Percentiles rank a stretch among this genome's conserved stretches.
Conservation (phyloP, 805 yeast genomes). For the Starmerella etchellsii region DNA sequence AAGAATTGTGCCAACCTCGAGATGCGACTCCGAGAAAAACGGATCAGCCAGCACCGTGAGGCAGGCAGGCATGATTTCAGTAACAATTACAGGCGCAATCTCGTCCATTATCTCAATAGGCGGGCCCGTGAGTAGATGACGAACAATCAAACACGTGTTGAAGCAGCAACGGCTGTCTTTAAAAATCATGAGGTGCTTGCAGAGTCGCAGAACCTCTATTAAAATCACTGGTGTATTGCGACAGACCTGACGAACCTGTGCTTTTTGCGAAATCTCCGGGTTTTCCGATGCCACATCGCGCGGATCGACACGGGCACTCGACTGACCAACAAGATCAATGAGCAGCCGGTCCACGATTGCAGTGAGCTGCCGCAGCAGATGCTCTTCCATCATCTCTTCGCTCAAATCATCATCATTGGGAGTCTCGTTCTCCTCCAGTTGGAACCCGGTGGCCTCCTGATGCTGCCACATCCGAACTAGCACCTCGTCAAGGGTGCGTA, state of each 20-base stretch:
- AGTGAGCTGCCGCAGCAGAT: slow-evolving; percentile 79
- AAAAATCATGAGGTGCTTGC: slow-evolving; percentile 65
- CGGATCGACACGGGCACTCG: slow-evolving; percentile 34
- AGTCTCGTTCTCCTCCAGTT: slow-evolving; percentile 31
- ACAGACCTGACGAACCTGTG: slow-evolving; percentile 47
- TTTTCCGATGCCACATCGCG: slow-evolving; percentile 31
- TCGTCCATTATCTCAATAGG: slow-evolving; percentile 55
- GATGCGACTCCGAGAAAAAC: slow-evolving; percentile 72
- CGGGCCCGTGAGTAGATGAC: slow-evolving; percentile 42
- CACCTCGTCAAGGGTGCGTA: slow-evolving; percentile 60
- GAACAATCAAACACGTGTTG: slow-evolving; percentile 70
- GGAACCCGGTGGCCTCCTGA: slow-evolving; percentile 38
- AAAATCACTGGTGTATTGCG: slow-evolving; percentile 51
- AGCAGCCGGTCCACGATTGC: slow-evolving; percentile 79
- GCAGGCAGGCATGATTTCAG: slow-evolving; percentile 56
- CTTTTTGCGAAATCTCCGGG: slow-evolving; percentile 34
- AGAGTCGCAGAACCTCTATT: slow-evolving; percentile 63
- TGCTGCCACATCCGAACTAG: slow-evolving; percentile 64
- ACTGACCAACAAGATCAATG: slow-evolving; percentile 79
- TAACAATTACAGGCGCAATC: slow-evolving; percentile 58
- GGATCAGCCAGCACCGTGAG: slow-evolving; percentile 56
- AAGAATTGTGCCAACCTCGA: slow-evolving; percentile 82
- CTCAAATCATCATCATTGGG: slow-evolving; percentile 71
- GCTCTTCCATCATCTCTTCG: slow-evolving; percentile 98
- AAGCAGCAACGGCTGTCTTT: slow-evolving; percentile 88